phyloP scores from a whole-genome alignment of 352 stramenopile species.

The Globisporangium radiosum region DNA sequence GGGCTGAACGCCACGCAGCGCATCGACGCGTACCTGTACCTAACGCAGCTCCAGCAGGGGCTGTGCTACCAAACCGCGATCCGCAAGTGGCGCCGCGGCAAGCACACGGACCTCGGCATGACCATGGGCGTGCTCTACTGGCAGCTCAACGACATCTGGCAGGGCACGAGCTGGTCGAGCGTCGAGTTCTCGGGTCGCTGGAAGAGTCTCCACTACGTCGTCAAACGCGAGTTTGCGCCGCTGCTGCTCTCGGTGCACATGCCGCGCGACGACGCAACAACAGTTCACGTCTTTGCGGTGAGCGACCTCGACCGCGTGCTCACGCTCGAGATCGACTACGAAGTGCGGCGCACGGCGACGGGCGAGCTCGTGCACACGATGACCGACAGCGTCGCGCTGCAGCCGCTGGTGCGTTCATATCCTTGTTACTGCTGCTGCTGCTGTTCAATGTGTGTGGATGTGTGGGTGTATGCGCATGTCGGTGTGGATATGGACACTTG shows the following conservation, averaged over 20 bases:
- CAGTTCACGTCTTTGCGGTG: slow-evolving; percentile 31
- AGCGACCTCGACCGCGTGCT: slow-evolving; percentile 39
- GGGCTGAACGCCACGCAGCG: slow-evolving; percentile 35
- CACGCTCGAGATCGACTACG: slow-evolving; percentile 29
- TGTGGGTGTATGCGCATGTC: too few species aligned
- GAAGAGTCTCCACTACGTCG: slow-evolving; percentile 80
- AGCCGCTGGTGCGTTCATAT: slow-evolving; percentile 27
- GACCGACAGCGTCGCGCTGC: slow-evolving; percentile 17
- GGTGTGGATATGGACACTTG: too few species aligned
- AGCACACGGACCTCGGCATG: slow-evolving; percentile 34
- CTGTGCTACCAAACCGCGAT: slow-evolving; percentile 79
- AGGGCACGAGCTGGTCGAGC: slow-evolving; percentile 82
- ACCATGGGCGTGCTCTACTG: slow-evolving; percentile 85
- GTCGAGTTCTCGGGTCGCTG: slow-evolving; percentile 74
- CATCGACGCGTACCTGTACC: slow-evolving; percentile 60
- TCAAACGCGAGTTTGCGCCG: slow-evolving; percentile 61
- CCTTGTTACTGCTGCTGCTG: not conserved
- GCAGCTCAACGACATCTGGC: slow-evolving; percentile 87
- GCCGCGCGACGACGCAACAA: slow-evolving; percentile 6
- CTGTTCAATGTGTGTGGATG: not conserved
- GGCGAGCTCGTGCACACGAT: slow-evolving; percentile 41
- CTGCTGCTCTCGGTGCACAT: slow-evolving; percentile 46
- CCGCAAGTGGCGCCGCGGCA: slow-evolving; percentile 57
- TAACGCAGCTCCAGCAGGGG: slow-evolving; percentile 74
- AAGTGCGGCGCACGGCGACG: slow-evolving; percentile 30